A percentile compares a stretch with the other conserved stretches of the same genome.
phyloP scores from a whole-genome alignment of 176 grass and related monocot species.

The Carex myosuroides region DNA sequence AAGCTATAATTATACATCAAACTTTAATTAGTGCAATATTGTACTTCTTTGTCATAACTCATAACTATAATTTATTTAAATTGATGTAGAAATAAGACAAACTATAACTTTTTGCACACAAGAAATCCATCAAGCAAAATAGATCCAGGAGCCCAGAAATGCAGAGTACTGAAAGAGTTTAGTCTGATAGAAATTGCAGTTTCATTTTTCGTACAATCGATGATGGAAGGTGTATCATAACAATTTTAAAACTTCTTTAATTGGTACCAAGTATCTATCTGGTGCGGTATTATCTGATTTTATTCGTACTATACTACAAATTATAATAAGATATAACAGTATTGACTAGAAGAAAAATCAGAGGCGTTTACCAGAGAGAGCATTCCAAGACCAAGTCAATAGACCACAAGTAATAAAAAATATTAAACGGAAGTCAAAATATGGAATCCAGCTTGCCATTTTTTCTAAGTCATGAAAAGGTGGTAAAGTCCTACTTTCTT shows the following conservation, averaged over 20 bases:
- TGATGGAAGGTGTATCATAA: neutral
- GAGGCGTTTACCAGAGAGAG: neutral
- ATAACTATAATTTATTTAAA: neutral
- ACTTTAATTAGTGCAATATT: neutral
- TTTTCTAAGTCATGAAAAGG: neutral
- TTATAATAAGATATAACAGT: neutral
- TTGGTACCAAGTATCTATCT: neutral
- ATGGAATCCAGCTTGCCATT: neutral
- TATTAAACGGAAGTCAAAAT: neutral
- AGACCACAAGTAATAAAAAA: neutral
- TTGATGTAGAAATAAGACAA: neutral
- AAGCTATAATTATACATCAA: neutral
- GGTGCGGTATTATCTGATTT: neutral
- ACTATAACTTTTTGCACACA: neutral
- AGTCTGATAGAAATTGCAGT: neutral
- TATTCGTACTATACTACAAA: neutral
- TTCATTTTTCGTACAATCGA: neutral
- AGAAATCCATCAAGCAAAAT: neutral
- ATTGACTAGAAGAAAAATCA: neutral
- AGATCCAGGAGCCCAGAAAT: neutral
- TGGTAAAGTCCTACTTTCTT: neutral
- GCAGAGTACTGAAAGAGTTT: neutral
- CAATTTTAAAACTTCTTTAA: neutral
- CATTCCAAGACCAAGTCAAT: neutral
- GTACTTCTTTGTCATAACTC: neutral